Evolutionary conservation across 2,329 filamentous ascomycete genomes (phyloP), one percentile per base, ranked within the genome.

Genomic region (Colletotrichum neosansevieriae): DNA sequence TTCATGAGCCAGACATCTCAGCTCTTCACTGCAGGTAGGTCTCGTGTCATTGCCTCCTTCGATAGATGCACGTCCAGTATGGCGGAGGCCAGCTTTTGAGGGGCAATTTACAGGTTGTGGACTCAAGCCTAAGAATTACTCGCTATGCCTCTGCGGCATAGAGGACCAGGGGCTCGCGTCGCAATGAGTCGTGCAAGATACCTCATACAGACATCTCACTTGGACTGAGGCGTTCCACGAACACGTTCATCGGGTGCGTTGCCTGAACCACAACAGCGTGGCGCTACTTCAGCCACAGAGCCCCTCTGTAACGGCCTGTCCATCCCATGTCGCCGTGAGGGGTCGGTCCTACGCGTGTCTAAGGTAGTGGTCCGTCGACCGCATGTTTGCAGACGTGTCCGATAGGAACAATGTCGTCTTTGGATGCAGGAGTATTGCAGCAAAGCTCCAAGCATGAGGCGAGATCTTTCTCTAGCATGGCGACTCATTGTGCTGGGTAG

Each of bases 241-340:
- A 17, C 24, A 19, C 11, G n/a, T 42, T 24, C 19, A 13, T 58
- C 57, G 6, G 47, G 24, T 24, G 21, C 21, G 21, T 24, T 53
- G 64, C 66, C 50, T 56, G 34, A 40, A 65, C 36, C 56, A 69
- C n/a, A 68, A 53, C 42, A 66, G 36, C 34, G 54, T 56, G 32
- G 63, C 66, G 66, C 66, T 65, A 38, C 47, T 36, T 38, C 36
- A 56, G 56, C 34, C 44, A 67, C 58, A 63, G 40, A 58, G 42
- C 34, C 61, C 49, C 49, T 69, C 56, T 66, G 34, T 38, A 69
- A 66, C 61, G 66, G 61, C 49, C 17, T 49, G 65, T 64, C 65
- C 53, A 64, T 40, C 12, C 49, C 34, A 32, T 6, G 11, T 58
- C 40, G 49, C 49, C 34, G 13, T 29, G 34, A 17, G 19, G 38